phyloP scores from a whole-genome alignment of 306 rosid genomes.

The Lathyrus sativus region DNA sequence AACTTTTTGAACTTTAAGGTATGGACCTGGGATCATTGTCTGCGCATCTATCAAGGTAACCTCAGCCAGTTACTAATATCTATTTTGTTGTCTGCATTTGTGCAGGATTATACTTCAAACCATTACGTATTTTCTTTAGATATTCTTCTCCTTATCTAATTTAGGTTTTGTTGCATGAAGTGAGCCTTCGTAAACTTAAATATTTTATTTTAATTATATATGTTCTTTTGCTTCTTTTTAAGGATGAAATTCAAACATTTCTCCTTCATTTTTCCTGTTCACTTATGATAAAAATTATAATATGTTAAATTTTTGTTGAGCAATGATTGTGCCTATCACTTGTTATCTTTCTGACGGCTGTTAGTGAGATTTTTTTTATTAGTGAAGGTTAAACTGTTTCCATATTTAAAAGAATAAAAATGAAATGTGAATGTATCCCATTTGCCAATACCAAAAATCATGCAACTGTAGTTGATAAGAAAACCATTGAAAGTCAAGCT shows the following conservation, averaged over 20 bases:
- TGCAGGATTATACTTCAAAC: conserved; percentile 74
- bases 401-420: conserved; percentile 28
- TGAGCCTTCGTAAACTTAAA: too few species aligned
- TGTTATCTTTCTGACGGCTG: conserved; percentile 2
- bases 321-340: conserved; percentile 11
- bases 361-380: conserved; percentile 3
- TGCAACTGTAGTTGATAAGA: too few species aligned
- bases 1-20: conserved; percentile 82
- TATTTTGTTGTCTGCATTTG: conserved; percentile 28
- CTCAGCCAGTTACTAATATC: conserved; percentile 26
- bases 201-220: too few species aligned
- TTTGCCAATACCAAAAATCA: too few species aligned
- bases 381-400: conserved; percentile 4
- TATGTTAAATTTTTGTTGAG: neutral
- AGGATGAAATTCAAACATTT: too few species aligned
- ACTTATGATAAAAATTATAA: too few species aligned
- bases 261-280: conserved; percentile 1
- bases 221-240: too few species aligned
- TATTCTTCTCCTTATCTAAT: too few species aligned
- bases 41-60: conserved; percentile 26
- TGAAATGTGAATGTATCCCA: conserved; percentile 12
- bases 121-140: conserved; percentile 68
- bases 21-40: conserved; percentile 39
- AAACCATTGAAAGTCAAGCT: too few species aligned
- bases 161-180: too few species aligned